phyloP scores from a whole-genome alignment of 164 flowering plant species.

The Liquidambar formosana region DNA sequence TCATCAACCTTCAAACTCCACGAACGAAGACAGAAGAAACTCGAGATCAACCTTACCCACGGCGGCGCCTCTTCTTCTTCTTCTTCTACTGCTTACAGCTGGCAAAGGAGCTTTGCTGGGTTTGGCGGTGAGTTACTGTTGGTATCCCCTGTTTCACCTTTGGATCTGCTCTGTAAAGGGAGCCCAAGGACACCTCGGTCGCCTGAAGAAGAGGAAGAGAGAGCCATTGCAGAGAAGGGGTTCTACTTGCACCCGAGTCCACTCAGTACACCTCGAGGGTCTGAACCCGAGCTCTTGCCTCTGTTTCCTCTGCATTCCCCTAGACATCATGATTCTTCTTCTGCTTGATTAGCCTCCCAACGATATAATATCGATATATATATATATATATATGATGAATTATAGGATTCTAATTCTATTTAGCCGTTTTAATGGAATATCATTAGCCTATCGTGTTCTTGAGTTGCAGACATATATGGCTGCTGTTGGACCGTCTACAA shows the following conservation, averaged over 20 bases:
- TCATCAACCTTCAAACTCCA: constrained; percentile 55
- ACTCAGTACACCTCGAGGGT: constrained; percentile 38
- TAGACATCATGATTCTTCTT: constrained; percentile 8
- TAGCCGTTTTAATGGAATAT: too few species aligned
- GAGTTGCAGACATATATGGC: too few species aligned
- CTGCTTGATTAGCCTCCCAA: constrained; percentile 4
- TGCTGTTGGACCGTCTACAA: too few species aligned
- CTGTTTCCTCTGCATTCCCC: constrained; percentile 57
- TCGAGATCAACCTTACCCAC: constrained; percentile 42
- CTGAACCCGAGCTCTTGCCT: constrained; percentile 54
- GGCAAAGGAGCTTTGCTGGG: constrained; percentile 9
- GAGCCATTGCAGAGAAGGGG: constrained; percentile 56
- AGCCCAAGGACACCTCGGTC: constrained; percentile 41
- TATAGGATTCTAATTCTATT: too few species aligned
- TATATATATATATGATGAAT: too few species aligned
- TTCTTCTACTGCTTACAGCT: not conserved
- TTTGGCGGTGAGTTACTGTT: constrained; percentile 14
- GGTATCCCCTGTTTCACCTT: constrained; percentile 58
- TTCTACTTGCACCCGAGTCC: constrained; percentile 59
- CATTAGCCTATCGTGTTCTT: too few species aligned
- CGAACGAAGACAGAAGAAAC: constrained; percentile 54
- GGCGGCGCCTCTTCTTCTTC: not conserved
- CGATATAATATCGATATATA: too few species aligned
- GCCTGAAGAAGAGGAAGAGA: constrained; percentile 38
- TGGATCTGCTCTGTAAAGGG: constrained; percentile 39